Conservation (phyloP, 192 early-diverging fungal genomes). For the Backusella parvicylindrica region DNA sequence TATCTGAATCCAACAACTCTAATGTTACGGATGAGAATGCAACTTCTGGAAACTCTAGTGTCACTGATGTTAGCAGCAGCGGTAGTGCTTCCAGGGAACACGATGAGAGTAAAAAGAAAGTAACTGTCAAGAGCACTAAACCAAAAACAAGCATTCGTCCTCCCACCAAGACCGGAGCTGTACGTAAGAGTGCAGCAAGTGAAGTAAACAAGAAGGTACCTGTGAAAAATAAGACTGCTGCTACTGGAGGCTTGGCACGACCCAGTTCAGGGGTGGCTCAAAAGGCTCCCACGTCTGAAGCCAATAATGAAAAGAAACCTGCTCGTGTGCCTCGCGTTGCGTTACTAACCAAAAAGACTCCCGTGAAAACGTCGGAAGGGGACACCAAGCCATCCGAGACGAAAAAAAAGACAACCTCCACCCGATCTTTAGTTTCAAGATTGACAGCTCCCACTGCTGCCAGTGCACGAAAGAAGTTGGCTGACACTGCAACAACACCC, state of each 20-base stretch:
- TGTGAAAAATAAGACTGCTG: not conserved
- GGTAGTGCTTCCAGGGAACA: not conserved
- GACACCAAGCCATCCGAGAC: slow-evolving; percentile 3
- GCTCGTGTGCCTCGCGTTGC: slow-evolving; percentile 24
- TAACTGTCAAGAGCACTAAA: not conserved
- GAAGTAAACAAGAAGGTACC: not conserved
- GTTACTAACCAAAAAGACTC: slow-evolving; percentile 12
- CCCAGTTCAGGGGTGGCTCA: not conserved
- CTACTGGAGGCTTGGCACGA: not conserved
- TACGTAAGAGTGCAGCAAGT: slow-evolving; percentile 3
- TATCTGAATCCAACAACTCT: not conserved
- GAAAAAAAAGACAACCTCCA: not conserved
- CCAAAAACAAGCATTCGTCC: not conserved
- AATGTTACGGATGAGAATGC: not conserved
- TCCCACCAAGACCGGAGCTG: not conserved
- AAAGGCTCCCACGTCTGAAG: not conserved
- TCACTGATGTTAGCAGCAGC: not conserved
- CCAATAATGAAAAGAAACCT: not conserved
- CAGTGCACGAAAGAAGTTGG: slow-evolving; percentile 9
- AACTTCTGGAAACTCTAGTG: slow-evolving; percentile 1
- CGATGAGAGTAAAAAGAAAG: not conserved
- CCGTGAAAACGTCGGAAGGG: not conserved
- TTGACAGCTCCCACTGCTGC: slow-evolving; percentile 22
- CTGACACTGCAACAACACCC: not conserved
- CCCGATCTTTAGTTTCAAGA: slow-evolving; percentile 6